Percentiles rank a stretch among this genome's conserved stretches.
Conservation (phyloP, 306 rosid genomes). For the Fagus sylvatica region DNA sequence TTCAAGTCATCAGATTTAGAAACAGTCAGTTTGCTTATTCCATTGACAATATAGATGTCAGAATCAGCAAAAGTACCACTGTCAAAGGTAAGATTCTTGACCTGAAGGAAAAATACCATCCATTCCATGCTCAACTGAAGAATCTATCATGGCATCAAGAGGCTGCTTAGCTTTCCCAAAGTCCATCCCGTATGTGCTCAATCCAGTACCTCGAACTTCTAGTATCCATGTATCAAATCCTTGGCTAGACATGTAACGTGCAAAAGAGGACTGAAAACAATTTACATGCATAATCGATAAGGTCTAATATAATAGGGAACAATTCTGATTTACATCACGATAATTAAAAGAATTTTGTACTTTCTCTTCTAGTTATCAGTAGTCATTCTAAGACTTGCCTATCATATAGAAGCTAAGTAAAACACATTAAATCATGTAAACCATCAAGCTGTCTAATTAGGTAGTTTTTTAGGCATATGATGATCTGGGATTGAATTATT, state of each 20-base stretch:
- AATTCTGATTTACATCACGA: not conserved
- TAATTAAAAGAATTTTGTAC: not conserved
- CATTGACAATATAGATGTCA: conserved; percentile 18
- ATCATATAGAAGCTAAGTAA: not conserved
- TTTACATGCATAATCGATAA: conserved; percentile 15
- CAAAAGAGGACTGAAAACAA: conserved; percentile 74
- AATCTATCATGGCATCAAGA: conserved; percentile 15
- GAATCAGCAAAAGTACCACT: conserved; percentile 30
- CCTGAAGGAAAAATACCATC: conserved; percentile 19
- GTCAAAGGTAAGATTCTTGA: conserved; percentile 4
- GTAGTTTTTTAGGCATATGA: too few relatives aligned
- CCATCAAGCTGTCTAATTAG: not conserved
- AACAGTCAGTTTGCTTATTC: conserved; percentile 11
- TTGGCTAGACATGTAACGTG: conserved; percentile 72
- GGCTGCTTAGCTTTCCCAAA: conserved; percentile 24
- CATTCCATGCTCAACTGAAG: conserved; percentile 25
- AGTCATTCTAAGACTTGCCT: not conserved
- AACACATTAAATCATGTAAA: not conserved
- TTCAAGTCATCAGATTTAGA: conserved; percentile 27
- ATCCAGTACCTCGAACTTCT: conserved; percentile 86
- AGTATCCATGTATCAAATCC: conserved; percentile 96
- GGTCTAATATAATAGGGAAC: not conserved
- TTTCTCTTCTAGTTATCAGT: not conserved
- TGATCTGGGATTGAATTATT: not conserved
- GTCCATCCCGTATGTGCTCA: conserved; percentile 52